Base-by-base conservation (phyloP, 108 stramenopile species). In the Cyclotella choctawhatcheeana region DNA sequence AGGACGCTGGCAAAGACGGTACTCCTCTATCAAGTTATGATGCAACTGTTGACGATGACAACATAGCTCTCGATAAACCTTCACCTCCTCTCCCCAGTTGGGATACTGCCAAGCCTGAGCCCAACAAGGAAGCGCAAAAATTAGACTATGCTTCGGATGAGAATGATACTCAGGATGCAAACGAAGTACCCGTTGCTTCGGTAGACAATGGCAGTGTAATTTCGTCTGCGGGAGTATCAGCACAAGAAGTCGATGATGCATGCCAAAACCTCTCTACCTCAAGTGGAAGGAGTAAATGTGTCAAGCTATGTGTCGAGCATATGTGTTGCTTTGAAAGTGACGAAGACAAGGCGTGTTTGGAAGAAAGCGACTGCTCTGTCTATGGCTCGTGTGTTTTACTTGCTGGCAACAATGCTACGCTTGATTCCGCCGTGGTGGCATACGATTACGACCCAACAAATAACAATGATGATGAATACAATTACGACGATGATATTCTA, bases 261-360 rank as follows among this genome's bases (percentile, higher is more conserved):
- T 53, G 51, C 44, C 62, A 31, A 0, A 64, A 64, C 26, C 14
- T 71, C 33, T 44, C 51, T 16, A 44, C 52, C 21, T 5, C 53
- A 29, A 54, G 14, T 12, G 63, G 43, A 0, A 73, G 43, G 25
- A 29, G 45, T 0, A 62, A 55, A 37, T 73, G 72, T 21, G 53
- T 0, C 14, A 44, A 64, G 44, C 40, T 44, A 43, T 73, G 72
- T 55, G 35, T 21, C 2, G 31, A 29, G 64, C 63, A 73, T 43
- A 64, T 54, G 62, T 73, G 72, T 29, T 73, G 72, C 44, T 73
- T 73, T 73, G 72, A 73, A 45, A 33, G 34, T 8, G 63, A 64
- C 31, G 17, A 4, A 16, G 22, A 12, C 1, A 40, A 60, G 5
- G 33, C 59, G 6, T 60, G 59, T 40, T 6, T 40, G 10, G 31